Base-by-base conservation (phyloP, 768 basidiomycete species). In the Amanita molliuscula region DNA sequence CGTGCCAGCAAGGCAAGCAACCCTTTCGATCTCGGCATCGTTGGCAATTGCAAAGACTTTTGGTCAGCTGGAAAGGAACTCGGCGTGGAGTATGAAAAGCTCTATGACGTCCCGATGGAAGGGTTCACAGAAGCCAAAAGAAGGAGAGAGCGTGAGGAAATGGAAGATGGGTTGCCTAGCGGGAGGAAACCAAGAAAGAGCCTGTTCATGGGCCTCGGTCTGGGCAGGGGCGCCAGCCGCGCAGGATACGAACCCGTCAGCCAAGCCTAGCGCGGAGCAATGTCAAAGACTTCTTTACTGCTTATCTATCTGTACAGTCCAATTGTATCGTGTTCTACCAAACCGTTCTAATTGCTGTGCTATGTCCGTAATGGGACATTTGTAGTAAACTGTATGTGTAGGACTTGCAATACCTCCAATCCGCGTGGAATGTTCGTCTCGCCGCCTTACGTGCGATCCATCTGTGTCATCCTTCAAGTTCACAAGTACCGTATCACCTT, bases 21-120 rank as follows among this genome's bases (percentile, higher is more conserved):
- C 66, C 96, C 95, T 35, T 99, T 98, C 63, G 91, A 96, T 65
- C 58, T 88, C 18, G 94, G 94, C 2, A 41, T 85, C 13, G 66
- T 77, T 16, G 71, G 73, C 50, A 94, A 94, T 61, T 94, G 91
- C 64, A 80, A 77, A 58, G 95, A 99, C 70, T 98, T 99, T 66
- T 99, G 95, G 95, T 80, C 81, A 44, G 77, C 77, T 50, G 90
- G 93, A 20, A 73, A 73, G 53, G 88, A 90, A 65, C 68, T 95
- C 21, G 90, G 89, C 2, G 88, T 99, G 41, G 84, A 94, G 62
- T 99, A 96, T 67, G 88, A 89, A 48, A 71, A 74, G 56, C 62
- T 96, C 62, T 95, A 94, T 67, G 90, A 93, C 65, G 80, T 98
- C 21, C 93, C 94, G 4, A 54, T 71, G 2, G 92, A 93, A 61